phyloP scores from a whole-genome alignment of 2,329 filamentous ascomycete species.

The Aspergillus pseudoglaucus region DNA sequence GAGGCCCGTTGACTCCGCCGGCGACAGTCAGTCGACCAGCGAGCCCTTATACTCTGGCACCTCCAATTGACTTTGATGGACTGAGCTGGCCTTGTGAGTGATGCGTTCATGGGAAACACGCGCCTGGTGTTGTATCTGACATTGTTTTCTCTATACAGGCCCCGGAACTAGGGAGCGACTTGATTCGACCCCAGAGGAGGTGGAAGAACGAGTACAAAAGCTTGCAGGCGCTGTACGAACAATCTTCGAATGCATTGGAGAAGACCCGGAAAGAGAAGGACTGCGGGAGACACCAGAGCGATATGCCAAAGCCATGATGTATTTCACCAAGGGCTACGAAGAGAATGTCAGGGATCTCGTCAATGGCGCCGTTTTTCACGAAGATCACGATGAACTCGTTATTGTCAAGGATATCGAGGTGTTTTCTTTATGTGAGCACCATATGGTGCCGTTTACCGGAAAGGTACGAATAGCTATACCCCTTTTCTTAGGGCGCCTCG shows the following conservation, averaged over 20 bases:
- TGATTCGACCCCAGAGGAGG: conserved; percentile 53
- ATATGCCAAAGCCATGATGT: conserved; percentile 92
- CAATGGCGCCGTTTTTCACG: conserved; percentile 90
- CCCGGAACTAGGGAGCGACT: conserved; percentile 46
- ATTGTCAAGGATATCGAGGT: conserved; percentile 98
- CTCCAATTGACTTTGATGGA: conserved; percentile 47
- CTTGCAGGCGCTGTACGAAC: conserved; percentile 58
- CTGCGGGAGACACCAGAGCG: conserved; percentile 65
- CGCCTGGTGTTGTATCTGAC: conserved; percentile 1
- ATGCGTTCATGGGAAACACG: neutral
- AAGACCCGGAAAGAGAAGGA: conserved; percentile 59
- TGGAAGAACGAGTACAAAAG: conserved; percentile 52
- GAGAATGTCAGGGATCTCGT: conserved; percentile 88
- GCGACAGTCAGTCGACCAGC: conserved; percentile 45
- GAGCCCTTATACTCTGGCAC: conserved; percentile 45
- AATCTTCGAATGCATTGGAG: conserved; percentile 60
- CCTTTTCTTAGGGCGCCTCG: neutral
- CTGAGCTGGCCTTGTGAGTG: conserved; percentile 47
- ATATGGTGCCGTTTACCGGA: conserved; percentile 91
- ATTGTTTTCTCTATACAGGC: conserved; percentile 22
- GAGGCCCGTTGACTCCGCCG: conserved; percentile 45
- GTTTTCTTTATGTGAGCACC: conserved; percentile 92
- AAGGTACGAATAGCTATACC: conserved; percentile 54
- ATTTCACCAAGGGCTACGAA: conserved; percentile 95
- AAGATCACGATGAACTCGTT: conserved; percentile 94